These are phyloP conservation scores for Funneliformis mosseae DNA, from an alignment of 192 early-diverging fungal genomes.

Conservation along the genomic window DNA sequence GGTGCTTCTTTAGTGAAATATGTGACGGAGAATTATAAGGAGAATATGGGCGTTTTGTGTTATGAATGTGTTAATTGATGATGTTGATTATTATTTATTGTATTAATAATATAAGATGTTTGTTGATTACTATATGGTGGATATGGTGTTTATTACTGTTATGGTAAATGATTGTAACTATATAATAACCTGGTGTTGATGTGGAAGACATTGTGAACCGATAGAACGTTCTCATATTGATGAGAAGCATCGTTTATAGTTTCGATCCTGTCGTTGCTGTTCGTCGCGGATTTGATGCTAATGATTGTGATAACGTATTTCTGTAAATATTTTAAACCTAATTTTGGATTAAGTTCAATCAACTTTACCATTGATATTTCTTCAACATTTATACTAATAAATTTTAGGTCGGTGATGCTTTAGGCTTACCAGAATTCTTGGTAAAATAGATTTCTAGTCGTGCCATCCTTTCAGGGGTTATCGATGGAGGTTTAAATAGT, in stretches of 20 bases:
- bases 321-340: not conserved
- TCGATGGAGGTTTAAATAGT: not conserved
- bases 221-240: not conserved
- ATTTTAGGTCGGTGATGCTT: not conserved
- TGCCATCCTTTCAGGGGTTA: slow-evolving; percentile 16
- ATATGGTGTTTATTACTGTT: not conserved
- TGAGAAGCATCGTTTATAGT: not conserved
- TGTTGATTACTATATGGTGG: not conserved
- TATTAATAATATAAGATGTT: too few relatives aligned
- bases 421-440: not conserved
- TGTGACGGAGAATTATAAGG: not conserved
- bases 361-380: slow-evolving; percentile 31
- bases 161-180: not conserved
- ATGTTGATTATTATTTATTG: too few relatives aligned
- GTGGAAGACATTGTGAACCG: slow-evolving; percentile 1
- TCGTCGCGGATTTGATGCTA: not conserved
- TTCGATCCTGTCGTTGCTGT: not conserved
- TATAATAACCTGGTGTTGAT: not conserved
- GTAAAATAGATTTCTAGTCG: not conserved
- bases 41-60: not conserved
- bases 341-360: not conserved
- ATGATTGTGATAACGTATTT: not conserved
- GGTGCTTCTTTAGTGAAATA: not conserved
- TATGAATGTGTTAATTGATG: not conserved
- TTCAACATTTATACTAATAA: not conserved